Base-by-base conservation (phyloP, 169 alveolate genomes). In the Eimeria tenella region DNA sequence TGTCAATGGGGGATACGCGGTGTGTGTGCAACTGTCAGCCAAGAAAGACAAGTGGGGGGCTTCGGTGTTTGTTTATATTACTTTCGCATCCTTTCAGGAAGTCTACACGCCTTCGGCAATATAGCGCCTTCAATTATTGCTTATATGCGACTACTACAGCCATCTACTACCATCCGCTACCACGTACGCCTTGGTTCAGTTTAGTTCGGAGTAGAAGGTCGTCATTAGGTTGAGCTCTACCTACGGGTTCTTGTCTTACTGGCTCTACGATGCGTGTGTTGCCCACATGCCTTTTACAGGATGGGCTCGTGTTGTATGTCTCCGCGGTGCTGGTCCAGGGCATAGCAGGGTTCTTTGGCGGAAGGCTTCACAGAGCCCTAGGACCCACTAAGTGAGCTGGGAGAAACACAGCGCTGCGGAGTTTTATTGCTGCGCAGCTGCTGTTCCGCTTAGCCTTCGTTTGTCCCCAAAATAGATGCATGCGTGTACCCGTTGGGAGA, bases 91-190 rank as follows among this genome's bases (percentile, higher is more conserved):
- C 4, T 31, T n/a, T 23, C 91, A 83, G 93, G 93, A 8, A 68
- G 84, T 31, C 55, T 71, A n/a, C 93, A 87, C 74, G 82, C 86
- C 21, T 87, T 68, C 75, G 93, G 93, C 17, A 87, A 87, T 62
- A 87, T 87, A 17, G 83, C 93, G 50, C 86, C 86, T n/a, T 63
- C 50, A 58, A 71, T 87, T 75, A 70, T 71, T 60, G 82, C 93
- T 55, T 87, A 87, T 75, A 68, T 87, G 84, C 86, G 93, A 42
- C 79, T 25, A n/a, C 52, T 83, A 52, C 91, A 83, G 91, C 91
- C 91, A 50, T 58, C 91, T 15, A 5, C 91, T 19, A 25, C 79
- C 11, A 50, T 83, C 7, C 91, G 91, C 31, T 83, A 83, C 52
- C 91, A 83, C n/a, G 91, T 83, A 62, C n/a, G 71, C 6, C 31